Base-by-base conservation (phyloP, 169 alveolate genomes). In the Hepatocystis sp. region DNA sequence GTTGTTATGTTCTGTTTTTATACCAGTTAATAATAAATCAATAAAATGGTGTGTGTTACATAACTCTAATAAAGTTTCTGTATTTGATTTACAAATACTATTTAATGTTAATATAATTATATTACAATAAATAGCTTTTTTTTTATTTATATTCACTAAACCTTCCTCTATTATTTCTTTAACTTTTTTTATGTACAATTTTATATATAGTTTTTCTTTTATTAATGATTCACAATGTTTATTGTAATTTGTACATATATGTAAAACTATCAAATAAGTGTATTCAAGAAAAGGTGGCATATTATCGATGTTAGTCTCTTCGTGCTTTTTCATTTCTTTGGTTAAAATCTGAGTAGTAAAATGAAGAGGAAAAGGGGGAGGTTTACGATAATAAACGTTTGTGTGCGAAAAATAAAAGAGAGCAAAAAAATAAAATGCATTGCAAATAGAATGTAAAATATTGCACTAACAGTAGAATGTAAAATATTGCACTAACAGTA, bases 211-310 rank as follows among this genome's bases (percentile, higher is more conserved):
- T 40, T 78, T 78, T 27, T 78, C 89, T 21, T 47, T 78, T 61
- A 61, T 39, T n/a, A 78, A n/a, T 7, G 61, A 32, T 5, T 64
- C 84, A 44, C 89, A 61, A 27, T 61, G 89, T 28, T 78, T 78
- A 44, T 46, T 32, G 28, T 61, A 25, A 13, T 78, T 58, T 10
- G 58, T 28, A 5, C 89, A 61, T 25, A 78, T 27, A 2, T 61
- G 78, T 13, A 13, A 53, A 2, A 63, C 89, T 3, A 44, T 78
- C 27, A 49, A 25, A 64, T 63, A 78, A 15, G 32, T 61, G 34
- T 46, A 36, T 19, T 61, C 11, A 10, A 78, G 32, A 42, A 44
- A 42, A 13, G 7, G 19, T 2, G 89, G 89, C 1, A 25, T n/a
- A n/a, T 78, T 67, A 34, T 63, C 81, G 34, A 78, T 60, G 15